Percentiles rank a stretch among this genome's conserved stretches.
phyloP scores from a whole-genome alignment of 192 early-diverging fungal species.

The Geranomyces variabilis region DNA sequence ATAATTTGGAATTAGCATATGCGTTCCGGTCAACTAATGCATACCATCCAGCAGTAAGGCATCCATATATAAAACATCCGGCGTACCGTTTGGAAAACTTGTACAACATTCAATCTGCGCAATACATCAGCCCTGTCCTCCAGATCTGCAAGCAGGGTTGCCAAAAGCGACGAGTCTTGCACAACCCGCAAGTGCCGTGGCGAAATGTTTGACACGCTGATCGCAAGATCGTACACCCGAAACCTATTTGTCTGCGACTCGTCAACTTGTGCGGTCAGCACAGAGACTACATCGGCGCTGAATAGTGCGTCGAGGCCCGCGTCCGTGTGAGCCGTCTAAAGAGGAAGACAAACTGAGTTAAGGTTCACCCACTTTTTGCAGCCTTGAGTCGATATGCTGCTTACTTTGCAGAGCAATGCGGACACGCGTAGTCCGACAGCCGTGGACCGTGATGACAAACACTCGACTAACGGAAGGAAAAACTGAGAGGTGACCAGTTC shows the following conservation, averaged over 20 bases:
- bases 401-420: too few relatives aligned
- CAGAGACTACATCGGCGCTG: slow-evolving; percentile 17
- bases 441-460: slow-evolving; percentile 7
- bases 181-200: slow-evolving; percentile 35
- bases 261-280: slow-evolving; percentile 20
- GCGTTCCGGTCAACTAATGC: too few relatives aligned
- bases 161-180: slow-evolving; percentile 41
- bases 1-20: too few relatives aligned
- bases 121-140: slow-evolving; percentile 44
- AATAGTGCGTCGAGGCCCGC: slow-evolving; percentile 27
- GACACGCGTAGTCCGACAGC: slow-evolving; percentile 35
- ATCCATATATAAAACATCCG: not conserved
- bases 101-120: slow-evolving; percentile 50
- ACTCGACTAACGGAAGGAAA: slow-evolving; percentile 13
- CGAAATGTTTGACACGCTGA: slow-evolving; percentile 42
- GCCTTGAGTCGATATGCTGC: too few relatives aligned
- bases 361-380: not conserved
- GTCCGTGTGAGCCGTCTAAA: slow-evolving; percentile 18
- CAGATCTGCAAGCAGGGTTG: slow-evolving; percentile 38
- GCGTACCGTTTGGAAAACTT: slow-evolving; percentile 49
- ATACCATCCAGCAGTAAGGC: not conserved
- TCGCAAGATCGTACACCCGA: slow-evolving; percentile 53
- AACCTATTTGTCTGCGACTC: slow-evolving; percentile 48
- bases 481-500: slow-evolving; percentile 33
- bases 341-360: not conserved